Conservation (phyloP, 805 yeast species). For the Yamadazyma olivae region DNA sequence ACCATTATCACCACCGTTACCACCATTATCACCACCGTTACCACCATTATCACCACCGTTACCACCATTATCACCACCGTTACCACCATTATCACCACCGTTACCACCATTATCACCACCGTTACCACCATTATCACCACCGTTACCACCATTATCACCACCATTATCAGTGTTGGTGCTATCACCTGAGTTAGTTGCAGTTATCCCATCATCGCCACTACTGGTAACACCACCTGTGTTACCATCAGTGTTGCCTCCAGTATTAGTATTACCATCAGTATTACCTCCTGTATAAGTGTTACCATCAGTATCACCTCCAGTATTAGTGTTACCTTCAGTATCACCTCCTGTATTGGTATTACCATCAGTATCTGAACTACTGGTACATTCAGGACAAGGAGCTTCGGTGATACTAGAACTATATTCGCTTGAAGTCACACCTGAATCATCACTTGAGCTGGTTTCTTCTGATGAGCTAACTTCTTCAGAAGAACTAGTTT, state of each 20-base stretch:
- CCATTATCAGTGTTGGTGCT: constrained; percentile 11
- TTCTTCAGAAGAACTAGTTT: background rate
- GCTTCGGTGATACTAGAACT: background rate
- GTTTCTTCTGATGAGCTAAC: background rate
- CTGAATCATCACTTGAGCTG: background rate
- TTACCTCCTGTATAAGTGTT: constrained; percentile 6
- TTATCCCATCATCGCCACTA: constrained; percentile 10
- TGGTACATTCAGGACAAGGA: background rate
- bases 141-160: constrained; percentile 8
- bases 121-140: constrained; percentile 8
- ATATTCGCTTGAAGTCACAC: background rate
- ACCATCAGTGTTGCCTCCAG: constrained; percentile 11
- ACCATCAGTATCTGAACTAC: background rate
- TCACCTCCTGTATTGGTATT: background rate
- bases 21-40: constrained; percentile 4
- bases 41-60: constrained; percentile 9
- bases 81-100: constrained; percentile 6
- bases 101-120: constrained; percentile 13
- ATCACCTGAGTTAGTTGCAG: constrained; percentile 7
- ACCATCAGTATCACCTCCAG: constrained; percentile 3
- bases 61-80: constrained; percentile 2
- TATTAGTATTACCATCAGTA: constrained; percentile 9
- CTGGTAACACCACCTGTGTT: constrained; percentile 12
- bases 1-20: constrained; percentile 11
- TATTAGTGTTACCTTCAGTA: constrained; percentile 6